Evolutionary conservation across 768 basidiomycete species (phyloP), one percentile per base, ranked within the genome.

Genomic region (Russula vinacea): DNA sequence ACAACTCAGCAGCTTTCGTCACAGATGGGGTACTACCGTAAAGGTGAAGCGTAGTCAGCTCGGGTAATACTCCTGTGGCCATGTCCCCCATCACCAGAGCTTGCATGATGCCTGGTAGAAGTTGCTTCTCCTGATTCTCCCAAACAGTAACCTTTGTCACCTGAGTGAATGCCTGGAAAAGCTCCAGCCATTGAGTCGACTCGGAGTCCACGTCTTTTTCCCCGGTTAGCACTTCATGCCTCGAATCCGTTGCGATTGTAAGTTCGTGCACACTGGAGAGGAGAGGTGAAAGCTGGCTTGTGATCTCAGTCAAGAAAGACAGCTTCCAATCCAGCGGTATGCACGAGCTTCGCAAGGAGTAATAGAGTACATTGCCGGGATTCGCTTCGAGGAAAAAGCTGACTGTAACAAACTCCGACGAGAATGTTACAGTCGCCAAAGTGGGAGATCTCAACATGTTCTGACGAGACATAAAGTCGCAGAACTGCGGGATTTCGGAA

Each of bases 251-350:
- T 9, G 22, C 11, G 11, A 54, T 13, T 2, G 7, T 2, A 32
- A 62, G 56, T 14, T 5, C 19, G 10, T 8, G 6, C 22, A 29
- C 40, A 2, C 4, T 35, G 22, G 32, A n/a, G 19, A 62, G 40
- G 50, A 57, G 19, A 16, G 40, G 24, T 7, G 49, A n/a, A 19
- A 62, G 50, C 10, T 62, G 56, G 29, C 2, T 57, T 11, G 19
- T 19, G 32, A 62, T 45, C 32, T 62, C 56, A 22, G 62, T 32
- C 19, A 22, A 16, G 6, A 32, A 49, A 8, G 61, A 62, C 14
- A 62, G 47, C 29, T 56, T 45, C 61, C 54, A 56, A 24, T 62
- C 55, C 8, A 56, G 35, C 19, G 22, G 45, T 37, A 9, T 33
- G 55, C 61, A 56, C 1, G 35, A 13, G 17, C 29, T 42, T 42